phyloP scores from a whole-genome alignment of 257 asterid genomes.

The Lantana camara region DNA sequence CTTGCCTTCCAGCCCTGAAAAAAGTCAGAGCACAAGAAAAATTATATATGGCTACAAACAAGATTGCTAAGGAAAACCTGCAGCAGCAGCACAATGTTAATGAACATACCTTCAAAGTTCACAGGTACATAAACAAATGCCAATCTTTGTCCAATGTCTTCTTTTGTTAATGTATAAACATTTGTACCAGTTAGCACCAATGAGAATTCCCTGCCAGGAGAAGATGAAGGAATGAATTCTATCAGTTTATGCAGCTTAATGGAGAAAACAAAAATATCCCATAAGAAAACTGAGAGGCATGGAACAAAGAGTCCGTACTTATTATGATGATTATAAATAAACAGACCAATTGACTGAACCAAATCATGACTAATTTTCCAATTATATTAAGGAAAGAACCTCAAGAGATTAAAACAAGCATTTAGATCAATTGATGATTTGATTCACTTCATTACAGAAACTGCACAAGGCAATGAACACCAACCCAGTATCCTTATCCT shows the following conservation, averaged over 20 bases:
- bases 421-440: conserved; percentile 26
- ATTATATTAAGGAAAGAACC: background rate
- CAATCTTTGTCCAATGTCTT: conserved; percentile 72
- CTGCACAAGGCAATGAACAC: conserved; percentile 36
- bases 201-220: conserved; percentile 56
- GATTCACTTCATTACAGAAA: conserved; percentile 22
- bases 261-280: conserved; percentile 10
- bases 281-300: background rate
- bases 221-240: conserved; percentile 18
- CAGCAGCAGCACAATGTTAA: conserved; percentile 17
- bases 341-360: conserved; percentile 14
- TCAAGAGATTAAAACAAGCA: background rate
- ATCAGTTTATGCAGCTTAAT: conserved; percentile 21
- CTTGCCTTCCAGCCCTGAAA: conserved; percentile 91
- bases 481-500: conserved; percentile 80
- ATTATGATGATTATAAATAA: background rate
- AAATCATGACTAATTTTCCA: background rate
- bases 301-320: background rate
- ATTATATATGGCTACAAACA: conserved; percentile 16
- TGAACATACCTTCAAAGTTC: conserved; percentile 81
- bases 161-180: conserved; percentile 73
- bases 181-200: conserved; percentile 73
- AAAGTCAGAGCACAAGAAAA: conserved; percentile 21
- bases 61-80: conserved; percentile 12
- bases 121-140: conserved; percentile 80